phyloP scores from a whole-genome alignment of 805 yeast species.

The Wickerhamomyces xylosicus region DNA sequence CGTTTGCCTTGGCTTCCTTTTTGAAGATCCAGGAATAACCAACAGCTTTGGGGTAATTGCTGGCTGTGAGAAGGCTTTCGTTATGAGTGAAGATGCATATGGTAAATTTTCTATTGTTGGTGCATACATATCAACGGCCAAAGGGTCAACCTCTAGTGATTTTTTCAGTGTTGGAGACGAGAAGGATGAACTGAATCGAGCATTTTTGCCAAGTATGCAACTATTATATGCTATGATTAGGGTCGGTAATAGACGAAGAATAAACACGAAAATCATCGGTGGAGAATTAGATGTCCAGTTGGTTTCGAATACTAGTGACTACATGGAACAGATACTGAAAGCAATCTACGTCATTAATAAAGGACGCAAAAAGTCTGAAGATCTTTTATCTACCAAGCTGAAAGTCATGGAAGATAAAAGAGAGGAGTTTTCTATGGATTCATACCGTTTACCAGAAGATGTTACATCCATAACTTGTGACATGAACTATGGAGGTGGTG shows the following conservation, averaged over 20 bases:
- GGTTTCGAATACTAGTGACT: slow-evolving; percentile 41
- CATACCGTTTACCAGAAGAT: slow-evolving; percentile 13
- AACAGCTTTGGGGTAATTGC: slow-evolving; percentile 46
- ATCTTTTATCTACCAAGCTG: slow-evolving; percentile 1
- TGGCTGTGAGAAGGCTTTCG: slow-evolving; percentile 69
- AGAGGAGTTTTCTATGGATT: slow-evolving; percentile 2
- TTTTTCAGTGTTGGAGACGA: slow-evolving; percentile 40
- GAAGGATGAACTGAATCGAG: slow-evolving; percentile 41
- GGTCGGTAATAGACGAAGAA: slow-evolving; percentile 20
- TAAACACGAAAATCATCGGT: slow-evolving; percentile 48
- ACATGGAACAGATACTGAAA: slow-evolving; percentile 41
- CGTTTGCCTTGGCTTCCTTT: slow-evolving; percentile 73
- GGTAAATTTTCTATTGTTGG: slow-evolving; percentile 64
- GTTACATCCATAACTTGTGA: slow-evolving; percentile 36
- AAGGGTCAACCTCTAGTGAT: slow-evolving; percentile 40
- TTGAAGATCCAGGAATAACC: slow-evolving; percentile 26
- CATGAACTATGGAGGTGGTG: slow-evolving; percentile 62
- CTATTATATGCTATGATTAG: slow-evolving; percentile 31
- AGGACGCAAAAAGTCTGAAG: slow-evolving; percentile 14
- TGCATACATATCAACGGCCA: slow-evolving; percentile 64
- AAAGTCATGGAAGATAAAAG: neutral
- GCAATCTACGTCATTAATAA: slow-evolving; percentile 36
- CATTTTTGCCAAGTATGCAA: slow-evolving; percentile 62
- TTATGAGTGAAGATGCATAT: slow-evolving; percentile 45
- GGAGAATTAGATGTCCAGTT: slow-evolving; percentile 61